Percentiles rank a stretch among this genome's conserved stretches.
Conservation (phyloP, 768 basidiomycete genomes). For the Boletus pseudo-olivaceus region DNA sequence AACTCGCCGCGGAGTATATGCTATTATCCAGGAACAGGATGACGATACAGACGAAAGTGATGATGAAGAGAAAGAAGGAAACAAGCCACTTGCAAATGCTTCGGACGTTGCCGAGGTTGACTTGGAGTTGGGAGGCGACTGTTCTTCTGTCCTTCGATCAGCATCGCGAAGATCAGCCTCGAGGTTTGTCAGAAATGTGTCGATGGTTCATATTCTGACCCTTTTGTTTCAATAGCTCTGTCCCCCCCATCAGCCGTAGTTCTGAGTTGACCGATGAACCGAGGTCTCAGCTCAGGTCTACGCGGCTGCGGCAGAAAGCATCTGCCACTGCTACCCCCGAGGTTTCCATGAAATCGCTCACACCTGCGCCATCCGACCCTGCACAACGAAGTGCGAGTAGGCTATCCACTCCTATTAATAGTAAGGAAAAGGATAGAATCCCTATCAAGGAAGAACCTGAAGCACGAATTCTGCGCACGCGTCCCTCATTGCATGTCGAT, state of each 20-base stretch:
- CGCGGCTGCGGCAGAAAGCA: conserved; percentile 55
- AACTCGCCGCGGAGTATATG: conserved; percentile 80
- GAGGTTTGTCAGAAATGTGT: conserved; percentile 19
- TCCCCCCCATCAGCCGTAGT: conserved; percentile 26
- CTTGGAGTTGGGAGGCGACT: conserved; percentile 43
- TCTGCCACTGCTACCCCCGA: conserved; percentile 42
- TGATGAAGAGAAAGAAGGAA: conserved; percentile 47
- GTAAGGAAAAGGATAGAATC: conserved; percentile 38
- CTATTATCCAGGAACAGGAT: conserved; percentile 56
- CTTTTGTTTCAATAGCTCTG: conserved; percentile 15
- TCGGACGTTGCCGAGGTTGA: conserved; percentile 48
- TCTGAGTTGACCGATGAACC: conserved; percentile 25
- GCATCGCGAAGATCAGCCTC: conserved; percentile 25
- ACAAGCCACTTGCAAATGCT: conserved; percentile 45
- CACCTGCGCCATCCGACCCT: conserved; percentile 29
- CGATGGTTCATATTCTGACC: conserved; percentile 9
- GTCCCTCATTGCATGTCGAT: conserved; percentile 38
- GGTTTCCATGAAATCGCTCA: conserved; percentile 41
- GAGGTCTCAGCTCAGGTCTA: conserved; percentile 46
- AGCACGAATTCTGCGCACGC: conserved; percentile 47
- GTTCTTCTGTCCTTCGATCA: conserved; percentile 19
- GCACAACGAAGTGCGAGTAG: conserved; percentile 28
- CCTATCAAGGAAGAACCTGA: conserved; percentile 50
- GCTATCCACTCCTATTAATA: conserved; percentile 28
- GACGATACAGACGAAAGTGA: conserved; percentile 63